Evolutionary conservation across 2,329 filamentous ascomycete species (phyloP).

Genomic region (Coniochaeta sp.): DNA sequence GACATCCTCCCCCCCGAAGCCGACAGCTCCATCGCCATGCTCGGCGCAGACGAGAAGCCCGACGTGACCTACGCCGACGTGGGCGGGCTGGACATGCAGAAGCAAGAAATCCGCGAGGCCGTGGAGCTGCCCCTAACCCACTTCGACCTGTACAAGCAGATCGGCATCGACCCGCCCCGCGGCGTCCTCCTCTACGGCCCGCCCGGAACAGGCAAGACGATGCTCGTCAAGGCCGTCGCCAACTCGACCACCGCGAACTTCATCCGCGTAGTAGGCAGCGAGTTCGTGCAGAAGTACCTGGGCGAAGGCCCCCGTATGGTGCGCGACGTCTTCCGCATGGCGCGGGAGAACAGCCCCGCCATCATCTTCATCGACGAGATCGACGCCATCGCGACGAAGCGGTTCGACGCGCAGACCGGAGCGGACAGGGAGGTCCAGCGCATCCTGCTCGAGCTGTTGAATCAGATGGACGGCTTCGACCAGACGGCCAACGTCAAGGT

Average conservation of each 20-base stretch:
- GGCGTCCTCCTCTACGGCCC: conserved; percentile 95
- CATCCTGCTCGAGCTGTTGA: conserved; percentile 92
- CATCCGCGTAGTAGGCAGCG: conserved; percentile 94
- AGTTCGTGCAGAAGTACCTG: conserved; percentile 98
- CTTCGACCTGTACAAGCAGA: conserved; percentile 98
- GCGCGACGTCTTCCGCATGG: conserved; percentile 98
- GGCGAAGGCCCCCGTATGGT: conserved; percentile 98
- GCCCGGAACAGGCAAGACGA: conserved; percentile 92
- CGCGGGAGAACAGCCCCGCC: conserved; percentile 91
- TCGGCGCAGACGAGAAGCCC: conserved; percentile 92
- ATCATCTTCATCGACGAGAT: conserved; percentile 99
- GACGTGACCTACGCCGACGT: conserved; percentile 98
- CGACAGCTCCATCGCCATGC: conserved; percentile 97
- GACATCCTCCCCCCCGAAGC: conserved; percentile 98
- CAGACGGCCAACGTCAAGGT: conserved; percentile 99
- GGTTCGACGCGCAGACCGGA: conserved; percentile 97
- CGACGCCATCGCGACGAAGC: conserved; percentile 97
- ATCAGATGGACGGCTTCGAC: conserved; percentile 99
- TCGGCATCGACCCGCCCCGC: conserved; percentile 95
- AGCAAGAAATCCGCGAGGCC: conserved; percentile 97
- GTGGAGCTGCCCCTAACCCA: conserved; percentile 95
- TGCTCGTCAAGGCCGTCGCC: conserved; percentile 96
- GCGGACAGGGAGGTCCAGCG: conserved; percentile 97
- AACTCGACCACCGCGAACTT: conserved; percentile 98
- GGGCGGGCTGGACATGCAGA: conserved; percentile 97